Evolutionary conservation across 1,139 yeast genomes (phyloP).

Genomic region (Casaregolazyma suthepensis): DNA sequence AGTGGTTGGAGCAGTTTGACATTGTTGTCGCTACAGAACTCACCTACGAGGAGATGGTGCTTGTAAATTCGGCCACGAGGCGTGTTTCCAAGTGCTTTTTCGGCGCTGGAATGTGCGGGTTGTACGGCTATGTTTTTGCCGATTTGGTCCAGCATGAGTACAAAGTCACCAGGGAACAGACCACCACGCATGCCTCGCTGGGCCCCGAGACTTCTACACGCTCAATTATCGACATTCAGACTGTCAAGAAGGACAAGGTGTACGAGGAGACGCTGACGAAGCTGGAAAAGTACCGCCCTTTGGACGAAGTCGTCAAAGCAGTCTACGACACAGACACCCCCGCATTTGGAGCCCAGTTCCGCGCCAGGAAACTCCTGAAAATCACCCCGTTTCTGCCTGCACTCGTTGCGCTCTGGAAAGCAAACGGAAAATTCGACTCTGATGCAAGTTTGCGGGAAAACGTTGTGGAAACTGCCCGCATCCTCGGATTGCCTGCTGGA

Average conservation of each 20-base stretch:
- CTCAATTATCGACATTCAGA: slow-evolving; percentile 45
- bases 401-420: slow-evolving; percentile 48
- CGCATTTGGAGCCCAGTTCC: slow-evolving; percentile 31
- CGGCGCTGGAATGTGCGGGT: slow-evolving; percentile 65
- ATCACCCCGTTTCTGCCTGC: slow-evolving; percentile 59
- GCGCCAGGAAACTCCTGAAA: slow-evolving; percentile 52
- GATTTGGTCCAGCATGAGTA: slow-evolving; percentile 67
- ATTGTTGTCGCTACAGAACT: slow-evolving; percentile 73
- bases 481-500: slow-evolving; percentile 39
- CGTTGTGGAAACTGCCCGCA: slow-evolving; percentile 32
- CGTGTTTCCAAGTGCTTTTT: slow-evolving; percentile 56
- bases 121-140: slow-evolving; percentile 74
- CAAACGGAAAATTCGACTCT: slow-evolving; percentile 8
- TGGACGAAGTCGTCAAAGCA: slow-evolving; percentile 36
- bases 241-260: slow-evolving; percentile 37
- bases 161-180: slow-evolving; percentile 26
- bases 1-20: slow-evolving; percentile 56
- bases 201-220: slow-evolving; percentile 49
- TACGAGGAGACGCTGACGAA: slow-evolving; percentile 50
- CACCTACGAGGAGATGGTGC: slow-evolving; percentile 33
- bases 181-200: slow-evolving; percentile 39
- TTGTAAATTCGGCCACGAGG: slow-evolving; percentile 50
- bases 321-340: slow-evolving; percentile 16
- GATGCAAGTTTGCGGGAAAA: slow-evolving; percentile 24
- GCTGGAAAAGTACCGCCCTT: slow-evolving; percentile 45